Evolutionary conservation across 495 filamentous ascomycete species (phyloP), one percentile per base, ranked within the genome.

Genomic region (Saxophila tyrrhenica): DNA sequence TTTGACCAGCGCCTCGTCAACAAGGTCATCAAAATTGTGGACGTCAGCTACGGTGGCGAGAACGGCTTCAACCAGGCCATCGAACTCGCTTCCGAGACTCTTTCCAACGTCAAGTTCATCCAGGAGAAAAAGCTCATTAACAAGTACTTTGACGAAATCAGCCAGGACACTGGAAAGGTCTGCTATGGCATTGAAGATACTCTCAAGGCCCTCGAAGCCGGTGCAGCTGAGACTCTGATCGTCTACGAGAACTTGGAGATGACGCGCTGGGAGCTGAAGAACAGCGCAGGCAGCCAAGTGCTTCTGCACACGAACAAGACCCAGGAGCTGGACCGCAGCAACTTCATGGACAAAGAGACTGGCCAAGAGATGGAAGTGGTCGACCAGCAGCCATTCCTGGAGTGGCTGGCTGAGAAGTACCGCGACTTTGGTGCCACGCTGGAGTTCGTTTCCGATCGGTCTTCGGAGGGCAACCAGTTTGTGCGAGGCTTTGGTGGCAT

Each of bases 61-160:
- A 96, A 96, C 74, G 92, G 92, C 17, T 98, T 98, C 77, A 98
- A 97, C 75, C 94, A 98, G 73, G 92, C 92, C 51, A 98, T 98
- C 58, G 92, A 97, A 65, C 71, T 98, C 62, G 82, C 92, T 25
- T 76, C 87, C 13, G 94, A 98, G 76, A 97, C 92, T n/a, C 77
- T 98, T 45, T 84, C 89, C 70, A 97, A 95, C 62, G 92, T 98
- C 75, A 98, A 98, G 71, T 98, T 98, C 70, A 95, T 98, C 68
- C 92, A 98, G 70, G 92, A 98, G 78, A 98, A 98, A 85, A 96
- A 94, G 76, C 79, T 98, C 49, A 98, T 98, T 65, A 87, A 89
- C 64, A 89, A 84, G 63, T 98, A 98, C 78, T 98, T 98, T 64
- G 87, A 97, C 67, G 89, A 98, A 72, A 96, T 98, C 65, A 94